Percentiles rank a stretch among this genome's conserved stretches.
These are phyloP conservation scores for Macadamia integrifolia DNA, from an alignment of 164 flowering plant genomes.

Conservation along the genomic window DNA sequence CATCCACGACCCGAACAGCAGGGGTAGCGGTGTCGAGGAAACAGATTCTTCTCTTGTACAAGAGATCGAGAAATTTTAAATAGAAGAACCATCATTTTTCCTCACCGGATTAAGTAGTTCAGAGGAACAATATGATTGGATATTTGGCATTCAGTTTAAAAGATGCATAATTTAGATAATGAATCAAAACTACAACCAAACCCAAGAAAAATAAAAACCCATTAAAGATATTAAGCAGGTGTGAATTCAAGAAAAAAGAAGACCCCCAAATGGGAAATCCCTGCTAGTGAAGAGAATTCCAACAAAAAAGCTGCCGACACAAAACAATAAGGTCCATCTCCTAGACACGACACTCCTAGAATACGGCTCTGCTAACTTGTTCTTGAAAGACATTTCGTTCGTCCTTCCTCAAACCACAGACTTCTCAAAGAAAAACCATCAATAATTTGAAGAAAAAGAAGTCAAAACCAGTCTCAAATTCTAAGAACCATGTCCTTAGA, in stretches of 20 bases:
- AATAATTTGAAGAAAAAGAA: too few relatives aligned
- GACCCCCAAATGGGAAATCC: slow-evolving; percentile 18
- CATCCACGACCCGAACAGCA: too few relatives aligned
- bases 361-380: slow-evolving; percentile 34
- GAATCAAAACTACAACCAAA: neutral
- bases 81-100: neutral
- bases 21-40: too few relatives aligned
- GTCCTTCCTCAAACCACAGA: neutral
- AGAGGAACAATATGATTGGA: too few relatives aligned
- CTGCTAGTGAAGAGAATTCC: slow-evolving; percentile 74
- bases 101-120: neutral
- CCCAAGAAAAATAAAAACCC: neutral
- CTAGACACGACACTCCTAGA: slow-evolving; percentile 35
- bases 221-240: too few relatives aligned
- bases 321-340: slow-evolving; percentile 48
- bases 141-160: too few relatives aligned
- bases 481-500: neutral
- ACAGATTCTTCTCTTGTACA: too few relatives aligned
- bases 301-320: slow-evolving; percentile 61
- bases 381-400: slow-evolving; percentile 43
- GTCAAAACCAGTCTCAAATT: neutral
- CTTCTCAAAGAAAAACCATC: neutral
- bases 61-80: neutral
- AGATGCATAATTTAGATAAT: neutral
- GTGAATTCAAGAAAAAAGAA: neutral